phyloP scores from a whole-genome alignment of 2,329 filamentous ascomycete species.

The Aspergillus unguis region DNA sequence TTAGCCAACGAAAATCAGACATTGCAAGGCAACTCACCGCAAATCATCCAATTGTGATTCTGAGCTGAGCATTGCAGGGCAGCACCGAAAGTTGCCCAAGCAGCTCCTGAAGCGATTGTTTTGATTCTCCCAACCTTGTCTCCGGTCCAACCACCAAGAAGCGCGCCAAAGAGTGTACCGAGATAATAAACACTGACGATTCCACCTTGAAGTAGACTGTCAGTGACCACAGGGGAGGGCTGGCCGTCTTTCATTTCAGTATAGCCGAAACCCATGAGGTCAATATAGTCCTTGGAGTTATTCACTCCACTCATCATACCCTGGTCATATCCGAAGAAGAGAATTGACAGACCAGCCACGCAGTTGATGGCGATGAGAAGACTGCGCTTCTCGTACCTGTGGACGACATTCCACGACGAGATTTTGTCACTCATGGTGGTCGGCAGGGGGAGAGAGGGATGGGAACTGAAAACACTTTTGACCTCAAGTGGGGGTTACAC shows the following conservation, averaged over 20 bases:
- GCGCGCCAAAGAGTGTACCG: constrained; percentile 61
- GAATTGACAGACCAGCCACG: constrained; percentile 62
- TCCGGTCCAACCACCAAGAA: constrained; percentile 62
- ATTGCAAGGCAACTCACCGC: constrained; percentile 42
- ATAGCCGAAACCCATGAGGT: constrained; percentile 64
- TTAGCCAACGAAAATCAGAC: not conserved
- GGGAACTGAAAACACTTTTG: too few relatives aligned
- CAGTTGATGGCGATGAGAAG: constrained; percentile 62
- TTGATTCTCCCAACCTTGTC: constrained; percentile 62
- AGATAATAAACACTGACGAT: constrained; percentile 60
- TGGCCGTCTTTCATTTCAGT: constrained; percentile 46
- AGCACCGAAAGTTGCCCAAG: constrained; percentile 61
- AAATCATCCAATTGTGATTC: constrained; percentile 69
- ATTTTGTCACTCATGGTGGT: constrained; percentile 39
- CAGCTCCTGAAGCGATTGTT: constrained; percentile 59
- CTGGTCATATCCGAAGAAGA: constrained; percentile 63
- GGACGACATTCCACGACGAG: constrained; percentile 48
- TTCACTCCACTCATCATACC: constrained; percentile 63
- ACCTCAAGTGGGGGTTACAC: not conserved
- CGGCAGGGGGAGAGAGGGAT: not conserved
- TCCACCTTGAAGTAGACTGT: constrained; percentile 61
- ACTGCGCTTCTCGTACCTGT: constrained; percentile 53
- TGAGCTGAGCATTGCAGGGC: constrained; percentile 63
- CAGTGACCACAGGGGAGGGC: constrained; percentile 53
- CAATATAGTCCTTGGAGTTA: constrained; percentile 61